Conservation (phyloP, 2,329 filamentous ascomycete genomes). For the Stemphylium lycopersici region DNA sequence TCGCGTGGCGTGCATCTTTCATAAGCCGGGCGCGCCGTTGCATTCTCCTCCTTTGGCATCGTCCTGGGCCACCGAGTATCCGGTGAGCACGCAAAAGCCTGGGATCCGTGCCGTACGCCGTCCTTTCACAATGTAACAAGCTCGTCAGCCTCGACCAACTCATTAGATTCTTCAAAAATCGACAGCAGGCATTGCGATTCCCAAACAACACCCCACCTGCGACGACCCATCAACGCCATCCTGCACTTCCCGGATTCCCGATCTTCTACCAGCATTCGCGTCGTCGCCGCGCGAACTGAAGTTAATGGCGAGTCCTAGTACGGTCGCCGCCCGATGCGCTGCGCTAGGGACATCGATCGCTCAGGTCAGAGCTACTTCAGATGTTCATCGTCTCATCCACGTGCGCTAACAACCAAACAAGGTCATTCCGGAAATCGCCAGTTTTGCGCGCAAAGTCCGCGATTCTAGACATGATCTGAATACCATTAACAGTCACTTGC, state of each 20-base stretch:
- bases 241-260: neutral
- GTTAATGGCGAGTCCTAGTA: slow-evolving; percentile 37
- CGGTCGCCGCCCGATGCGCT: slow-evolving; percentile 42
- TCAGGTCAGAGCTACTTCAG: slow-evolving; percentile 27
- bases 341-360: slow-evolving; percentile 39
- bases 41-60: slow-evolving; percentile 7
- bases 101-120: slow-evolving; percentile 17
- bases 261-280: slow-evolving; percentile 4
- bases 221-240: neutral
- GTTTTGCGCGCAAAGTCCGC: slow-evolving; percentile 41
- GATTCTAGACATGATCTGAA: slow-evolving; percentile 43
- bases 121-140: slow-evolving; percentile 13
- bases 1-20: neutral
- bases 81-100: slow-evolving; percentile 15
- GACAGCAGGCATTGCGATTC: neutral
- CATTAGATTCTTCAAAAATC: neutral
- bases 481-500: slow-evolving; percentile 37
- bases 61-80: slow-evolving; percentile 8
- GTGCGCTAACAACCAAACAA: slow-evolving; percentile 22
- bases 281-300: neutral
- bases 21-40: neutral
- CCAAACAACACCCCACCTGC: slow-evolving; percentile 1
- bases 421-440: slow-evolving; percentile 38
- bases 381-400: slow-evolving; percentile 5
- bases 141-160: slow-evolving; percentile 13